Base-by-base conservation (phyloP, 2,329 filamentous ascomycete genomes). In the Pyricularia sp. region DNA sequence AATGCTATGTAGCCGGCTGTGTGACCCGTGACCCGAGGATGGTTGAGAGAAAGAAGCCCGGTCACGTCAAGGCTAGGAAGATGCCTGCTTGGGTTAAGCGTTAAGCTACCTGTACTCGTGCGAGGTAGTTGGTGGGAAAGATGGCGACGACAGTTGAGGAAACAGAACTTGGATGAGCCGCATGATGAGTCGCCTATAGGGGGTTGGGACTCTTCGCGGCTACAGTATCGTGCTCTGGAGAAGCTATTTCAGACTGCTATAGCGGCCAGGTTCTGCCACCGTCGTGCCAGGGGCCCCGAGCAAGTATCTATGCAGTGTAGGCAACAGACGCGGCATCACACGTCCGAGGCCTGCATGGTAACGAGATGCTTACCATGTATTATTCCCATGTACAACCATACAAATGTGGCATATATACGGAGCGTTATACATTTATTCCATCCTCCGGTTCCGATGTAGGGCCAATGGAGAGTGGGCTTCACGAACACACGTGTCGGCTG, bases 21-120 rank as follows among this genome's bases (percentile, higher is more conserved):
- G 87, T 99, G 72, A 96, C 94, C 68, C 91, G 94, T 77, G 94
- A 99, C 82, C 87, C 90, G 69, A 93, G 94, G 82, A 89, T 85
- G 76, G 96, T 99, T 73, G 95, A 99, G 83, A 94, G 95, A 79
- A 99, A 99, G 90, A 98, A 99, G 87, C 88, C 93, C 69, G 96
- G 95, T 74, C 92, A 93, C 77, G 81, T 97, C 82, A 99, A 99
- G 86, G 94, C 95, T 70, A 92, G 95, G 81, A 99, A 99, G 89
- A 96, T 91, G 88, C 94, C 94, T 70, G 87, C 95, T 75, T 99
- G 96, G 95, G 94, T 98, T 85, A 98, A 97, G 88, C 82, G 86
- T 82, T 88, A 84, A 72, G 58, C 58, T 61, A 58, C 50, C 50
- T 58, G 9, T 23, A 26, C 10, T 26, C 23, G 9, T 26, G n/a